phyloP scores from a whole-genome alignment of 2,329 filamentous ascomycete species.

The Fusarium sp. region DNA sequence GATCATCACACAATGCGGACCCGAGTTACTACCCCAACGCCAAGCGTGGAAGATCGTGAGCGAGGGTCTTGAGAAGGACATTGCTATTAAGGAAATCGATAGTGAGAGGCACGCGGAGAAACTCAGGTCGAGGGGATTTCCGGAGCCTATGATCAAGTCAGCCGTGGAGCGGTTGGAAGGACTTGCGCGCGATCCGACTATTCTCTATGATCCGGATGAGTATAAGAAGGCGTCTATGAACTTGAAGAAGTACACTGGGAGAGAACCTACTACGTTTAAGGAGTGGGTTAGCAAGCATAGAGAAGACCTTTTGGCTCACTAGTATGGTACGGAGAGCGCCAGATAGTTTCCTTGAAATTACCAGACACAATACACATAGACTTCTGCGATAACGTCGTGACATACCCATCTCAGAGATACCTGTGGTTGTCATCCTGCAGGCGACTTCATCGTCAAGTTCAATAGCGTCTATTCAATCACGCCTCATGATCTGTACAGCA shows the following conservation, averaged over 20 bases:
- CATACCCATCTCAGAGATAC: too few species aligned
- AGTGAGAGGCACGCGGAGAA: not conserved
- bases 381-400: too few species aligned
- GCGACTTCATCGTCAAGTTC: too few species aligned
- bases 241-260: slow-evolving; percentile 18
- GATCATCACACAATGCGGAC: slow-evolving; percentile 10
- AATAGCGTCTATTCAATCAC: too few species aligned
- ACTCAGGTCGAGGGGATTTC: not conserved
- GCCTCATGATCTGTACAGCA: too few species aligned
- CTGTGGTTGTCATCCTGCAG: too few species aligned
- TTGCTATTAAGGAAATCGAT: slow-evolving; percentile 4
- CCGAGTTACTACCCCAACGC: slow-evolving; percentile 3
- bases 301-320: not conserved
- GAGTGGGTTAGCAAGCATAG: slow-evolving; percentile 11
- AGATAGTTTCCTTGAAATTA: too few species aligned
- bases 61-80: not conserved
- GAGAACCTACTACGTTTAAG: slow-evolving; percentile 1
- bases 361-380: too few species aligned
- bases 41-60: slow-evolving; percentile 5
- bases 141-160: not conserved
- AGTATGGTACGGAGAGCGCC: fast-evolving
- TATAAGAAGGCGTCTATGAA: slow-evolving; percentile 8
- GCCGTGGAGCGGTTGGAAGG: not conserved
- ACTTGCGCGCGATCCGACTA: not conserved
- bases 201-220: not conserved